phyloP scores from a whole-genome alignment of 2,329 filamentous ascomycete species.

The Stachybotrys chartarum region DNA sequence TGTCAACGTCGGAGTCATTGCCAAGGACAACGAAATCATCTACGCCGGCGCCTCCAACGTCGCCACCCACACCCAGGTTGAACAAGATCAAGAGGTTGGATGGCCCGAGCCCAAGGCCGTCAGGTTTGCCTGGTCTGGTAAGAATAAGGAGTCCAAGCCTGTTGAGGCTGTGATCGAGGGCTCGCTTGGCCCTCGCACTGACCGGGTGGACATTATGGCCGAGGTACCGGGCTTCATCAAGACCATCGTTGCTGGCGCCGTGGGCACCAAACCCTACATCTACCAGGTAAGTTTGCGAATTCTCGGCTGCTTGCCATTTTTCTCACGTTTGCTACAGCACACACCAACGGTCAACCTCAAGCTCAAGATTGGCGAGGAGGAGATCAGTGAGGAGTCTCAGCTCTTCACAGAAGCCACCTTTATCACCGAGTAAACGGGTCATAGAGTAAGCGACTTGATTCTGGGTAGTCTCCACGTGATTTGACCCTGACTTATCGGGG shows the following conservation, averaged over 20 bases:
- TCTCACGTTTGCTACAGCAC: constrained; percentile 47
- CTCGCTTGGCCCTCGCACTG: constrained; percentile 59
- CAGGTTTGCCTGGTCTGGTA: constrained; percentile 73
- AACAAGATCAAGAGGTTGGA: constrained; percentile 68
- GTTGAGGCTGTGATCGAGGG: constrained; percentile 65
- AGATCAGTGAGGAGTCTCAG: constrained; percentile 68
- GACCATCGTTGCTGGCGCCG: constrained; percentile 79
- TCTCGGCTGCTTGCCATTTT: not conserved
- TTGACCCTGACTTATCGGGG: constrained; percentile 13
- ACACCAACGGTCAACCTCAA: constrained; percentile 65
- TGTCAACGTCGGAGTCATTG: constrained; percentile 77
- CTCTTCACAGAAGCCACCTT: constrained; percentile 94
- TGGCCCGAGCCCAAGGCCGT: constrained; percentile 81
- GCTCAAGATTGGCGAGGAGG: constrained; percentile 76
- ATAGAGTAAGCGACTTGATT: constrained; percentile 4
- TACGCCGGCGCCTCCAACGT: constrained; percentile 60
- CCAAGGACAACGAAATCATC: constrained; percentile 73
- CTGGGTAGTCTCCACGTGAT: constrained; percentile 12
- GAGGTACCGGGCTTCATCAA: constrained; percentile 96
- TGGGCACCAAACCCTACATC: constrained; percentile 93
- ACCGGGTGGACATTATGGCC: constrained; percentile 87
- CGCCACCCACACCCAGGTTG: constrained; percentile 61
- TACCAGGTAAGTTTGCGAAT: constrained; percentile 63
- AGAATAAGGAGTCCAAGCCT: constrained; percentile 66
- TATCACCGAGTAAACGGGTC: constrained; percentile 55